Evolutionary conservation across 1,284 basidiomycete species (phyloP), one percentile per base, ranked within the genome.

Genomic region (Leccinum angustisporum): DNA sequence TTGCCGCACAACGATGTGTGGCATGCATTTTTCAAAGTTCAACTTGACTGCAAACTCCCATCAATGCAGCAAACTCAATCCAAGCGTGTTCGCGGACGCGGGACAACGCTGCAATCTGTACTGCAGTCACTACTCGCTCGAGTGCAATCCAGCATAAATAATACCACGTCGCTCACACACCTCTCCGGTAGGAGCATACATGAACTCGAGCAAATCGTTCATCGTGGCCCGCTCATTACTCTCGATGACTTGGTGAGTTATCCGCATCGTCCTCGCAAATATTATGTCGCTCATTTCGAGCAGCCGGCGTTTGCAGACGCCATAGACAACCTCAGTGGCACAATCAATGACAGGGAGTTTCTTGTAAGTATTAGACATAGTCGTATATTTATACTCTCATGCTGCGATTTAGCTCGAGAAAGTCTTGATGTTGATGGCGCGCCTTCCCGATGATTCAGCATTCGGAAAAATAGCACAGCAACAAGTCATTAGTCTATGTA

Each of bases 301-400:
- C 54, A 86, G 84, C 77, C 78, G 11, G 83, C 83, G 7, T 78
- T 82, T 52, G 54, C 75, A n/a, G 81, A 91, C 68, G 82, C 82
- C 8, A 51, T 84, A 5, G 70, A 70, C 61, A 76, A 85, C 66
- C 65, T 76, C 9, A 78, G 77, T 50, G 76, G 76, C 0, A 83
- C 81, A 27, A 73, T 88, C 33, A 78, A 89, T 66, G 87, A 89
- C 68, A 81, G 87, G 62, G 72, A 81, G 50, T 72, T 86, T 65
- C 69, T 88, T 70, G 86, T 77, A 70, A 69, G 80, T 63, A 27
- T 34, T 25, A 46, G n/a, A 3, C 14, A 25, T 10, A 21, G 52
- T 46, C 9, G 5, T 50, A 36, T 48, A 6, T 40, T n/a, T 25
- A 11, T 16, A 52, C 3, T 27, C 61, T 71, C 31, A 66, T 31